These are phyloP conservation scores for Rhododendron ovatum DNA, from an alignment of 148 eudicot species.

Conservation along the genomic window DNA sequence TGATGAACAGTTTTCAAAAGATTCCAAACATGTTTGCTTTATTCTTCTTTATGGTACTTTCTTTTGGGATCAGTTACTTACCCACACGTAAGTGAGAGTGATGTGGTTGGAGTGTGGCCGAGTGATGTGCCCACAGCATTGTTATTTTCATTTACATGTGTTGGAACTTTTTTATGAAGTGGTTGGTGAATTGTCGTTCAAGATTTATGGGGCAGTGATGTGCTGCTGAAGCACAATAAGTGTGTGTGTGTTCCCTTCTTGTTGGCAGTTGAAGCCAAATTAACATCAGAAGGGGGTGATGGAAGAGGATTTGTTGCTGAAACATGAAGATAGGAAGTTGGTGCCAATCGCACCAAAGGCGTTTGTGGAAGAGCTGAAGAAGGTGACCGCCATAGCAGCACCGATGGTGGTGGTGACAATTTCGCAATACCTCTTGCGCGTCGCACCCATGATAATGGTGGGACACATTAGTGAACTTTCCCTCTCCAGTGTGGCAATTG, in stretches of 20 bases:
- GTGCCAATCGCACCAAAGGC: neutral
- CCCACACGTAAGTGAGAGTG: too few relatives aligned
- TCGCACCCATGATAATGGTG: too few relatives aligned
- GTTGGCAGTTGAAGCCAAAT: neutral
- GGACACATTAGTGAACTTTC: too few relatives aligned
- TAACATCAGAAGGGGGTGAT: neutral
- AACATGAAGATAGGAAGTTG: neutral
- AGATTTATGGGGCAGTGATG: neutral
- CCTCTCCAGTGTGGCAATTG: too few relatives aligned
- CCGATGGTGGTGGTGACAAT: too few relatives aligned
- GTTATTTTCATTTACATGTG: neutral
- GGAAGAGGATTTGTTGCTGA: neutral
- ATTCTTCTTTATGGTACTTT: neutral
- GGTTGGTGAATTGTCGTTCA: neutral
- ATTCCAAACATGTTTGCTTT: neutral
- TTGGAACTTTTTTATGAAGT: constrained; percentile 9
- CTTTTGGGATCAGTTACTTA: too few relatives aligned
- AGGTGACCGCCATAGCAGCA: too few relatives aligned
- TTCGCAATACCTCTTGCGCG: too few relatives aligned
- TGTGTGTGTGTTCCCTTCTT: neutral
- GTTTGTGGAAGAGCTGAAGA: constrained; percentile 24
- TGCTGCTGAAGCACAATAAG: neutral
- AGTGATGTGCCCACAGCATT: too few relatives aligned
- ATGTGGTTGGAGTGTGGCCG: neutral
- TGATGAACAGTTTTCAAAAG: neutral